A percentile compares a stretch with the other conserved stretches of the same genome.
phyloP scores from a whole-genome alignment of 768 basidiomycete species.

The Leucosporidium scottii region DNA sequence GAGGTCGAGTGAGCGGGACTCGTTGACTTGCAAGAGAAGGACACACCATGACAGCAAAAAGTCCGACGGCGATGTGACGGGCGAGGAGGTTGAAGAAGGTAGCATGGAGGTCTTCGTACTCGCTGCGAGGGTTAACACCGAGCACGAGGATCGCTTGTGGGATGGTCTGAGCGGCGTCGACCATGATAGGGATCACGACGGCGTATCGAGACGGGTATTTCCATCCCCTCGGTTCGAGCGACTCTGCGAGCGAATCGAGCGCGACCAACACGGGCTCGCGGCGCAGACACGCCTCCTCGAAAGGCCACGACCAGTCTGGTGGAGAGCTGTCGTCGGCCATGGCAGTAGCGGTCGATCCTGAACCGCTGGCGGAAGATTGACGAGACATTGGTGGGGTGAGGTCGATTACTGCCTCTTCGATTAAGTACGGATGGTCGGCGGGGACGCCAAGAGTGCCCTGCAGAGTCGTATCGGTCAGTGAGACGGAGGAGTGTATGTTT shows the following conservation, averaged over 20 bases:
- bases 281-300: constrained; percentile 25
- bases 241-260: constrained; percentile 17
- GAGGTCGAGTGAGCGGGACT: too few species aligned
- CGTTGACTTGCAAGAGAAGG: too few species aligned
- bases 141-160: constrained; percentile 27
- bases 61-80: constrained; percentile 19
- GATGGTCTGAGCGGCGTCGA: constrained; percentile 12
- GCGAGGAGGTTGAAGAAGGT: constrained; percentile 30
- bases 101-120: constrained; percentile 3
- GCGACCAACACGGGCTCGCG: constrained; percentile 22
- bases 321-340: too few species aligned
- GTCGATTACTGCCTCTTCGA: constrained; percentile 15
- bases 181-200: constrained; percentile 25
- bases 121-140: constrained; percentile 21
- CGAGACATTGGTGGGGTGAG: too few species aligned
- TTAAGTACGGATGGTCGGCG: constrained; percentile 19
- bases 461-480: too few species aligned
- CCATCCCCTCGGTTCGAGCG: constrained; percentile 13
- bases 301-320: constrained; percentile 15
- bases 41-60: constrained; percentile 22
- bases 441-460: constrained; percentile 24
- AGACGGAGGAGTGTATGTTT: too few species aligned
- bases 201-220: constrained; percentile 3
- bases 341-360: too few species aligned
- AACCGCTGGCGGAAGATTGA: too few species aligned